phyloP scores from a whole-genome alignment of 106 monocot species.

The Dactylorhiza incarnata region DNA sequence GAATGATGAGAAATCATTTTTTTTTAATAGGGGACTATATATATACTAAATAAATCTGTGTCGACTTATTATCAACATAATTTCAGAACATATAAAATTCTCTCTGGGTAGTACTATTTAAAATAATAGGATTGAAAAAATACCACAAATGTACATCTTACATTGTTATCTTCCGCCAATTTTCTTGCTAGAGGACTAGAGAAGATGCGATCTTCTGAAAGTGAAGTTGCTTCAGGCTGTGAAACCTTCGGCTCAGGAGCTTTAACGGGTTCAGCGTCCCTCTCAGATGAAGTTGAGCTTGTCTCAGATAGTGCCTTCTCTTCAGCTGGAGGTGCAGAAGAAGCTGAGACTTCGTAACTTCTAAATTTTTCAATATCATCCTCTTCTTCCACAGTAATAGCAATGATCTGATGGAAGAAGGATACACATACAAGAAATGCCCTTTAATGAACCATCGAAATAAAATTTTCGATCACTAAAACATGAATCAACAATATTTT shows the following conservation, averaged over 20 bases:
- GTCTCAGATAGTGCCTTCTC: constrained; percentile 32
- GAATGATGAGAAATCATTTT: constrained; percentile 1
- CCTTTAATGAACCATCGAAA: background rate
- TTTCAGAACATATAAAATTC: background rate
- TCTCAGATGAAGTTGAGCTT: constrained; percentile 21
- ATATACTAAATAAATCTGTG: background rate
- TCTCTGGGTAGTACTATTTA: background rate
- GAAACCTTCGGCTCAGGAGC: constrained; percentile 34
- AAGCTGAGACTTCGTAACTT: constrained; percentile 51
- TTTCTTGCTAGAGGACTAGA: constrained; percentile 86
- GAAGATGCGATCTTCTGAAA: constrained; percentile 61
- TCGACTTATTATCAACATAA: background rate
- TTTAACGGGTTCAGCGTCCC: constrained; percentile 24
- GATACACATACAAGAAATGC: background rate
- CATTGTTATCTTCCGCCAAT: constrained; percentile 91
- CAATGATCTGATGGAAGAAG: constrained; percentile 53
- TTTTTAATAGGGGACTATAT: background rate
- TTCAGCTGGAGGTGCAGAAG: constrained; percentile 35
- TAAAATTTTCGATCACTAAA: background rate
- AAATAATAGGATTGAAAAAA: background rate
- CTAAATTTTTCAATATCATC: constrained; percentile 75
- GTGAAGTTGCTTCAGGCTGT: constrained; percentile 29
- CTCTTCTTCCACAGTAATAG: constrained; percentile 89
- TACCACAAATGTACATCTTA: constrained; percentile 18
- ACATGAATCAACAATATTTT: background rate